Evolutionary conservation across 371 early-diverging fungal species (phyloP).

Genomic region (Mortierella sp.): DNA sequence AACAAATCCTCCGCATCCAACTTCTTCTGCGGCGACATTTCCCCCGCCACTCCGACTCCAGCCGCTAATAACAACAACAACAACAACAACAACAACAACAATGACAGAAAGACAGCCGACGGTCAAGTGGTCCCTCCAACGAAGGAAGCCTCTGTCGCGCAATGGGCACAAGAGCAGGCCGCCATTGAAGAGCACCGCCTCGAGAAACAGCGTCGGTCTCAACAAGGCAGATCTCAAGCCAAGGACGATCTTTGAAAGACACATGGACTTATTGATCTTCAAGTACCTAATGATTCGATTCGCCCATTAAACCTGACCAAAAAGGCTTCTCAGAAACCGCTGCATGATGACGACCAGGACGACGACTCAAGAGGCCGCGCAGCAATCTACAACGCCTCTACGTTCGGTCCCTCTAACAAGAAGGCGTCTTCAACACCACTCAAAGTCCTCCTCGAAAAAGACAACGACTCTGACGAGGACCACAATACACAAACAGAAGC

Average conservation of each 20-base stretch:
- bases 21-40: background rate
- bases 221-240: background rate
- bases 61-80: background rate
- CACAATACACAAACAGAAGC: background rate
- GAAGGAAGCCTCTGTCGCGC: background rate
- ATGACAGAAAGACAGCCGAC: background rate
- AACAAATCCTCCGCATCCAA: background rate
- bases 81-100: background rate
- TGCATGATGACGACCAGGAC: background rate
- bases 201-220: conserved; percentile 7
- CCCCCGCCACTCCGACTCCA: background rate
- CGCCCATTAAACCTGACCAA: background rate
- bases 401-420: background rate
- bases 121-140: background rate
- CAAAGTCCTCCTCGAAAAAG: conserved; percentile 8
- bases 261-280: background rate
- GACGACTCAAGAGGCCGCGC: background rate
- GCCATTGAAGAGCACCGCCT: conserved; percentile 26
- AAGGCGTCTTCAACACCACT: background rate
- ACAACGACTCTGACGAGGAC: background rate
- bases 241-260: background rate
- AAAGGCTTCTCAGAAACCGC: background rate
- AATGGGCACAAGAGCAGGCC: conserved; percentile 36
- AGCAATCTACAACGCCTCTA: background rate
- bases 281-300: background rate